Conservation (phyloP, 441 rosid genomes). For the Populus tomentosa region DNA sequence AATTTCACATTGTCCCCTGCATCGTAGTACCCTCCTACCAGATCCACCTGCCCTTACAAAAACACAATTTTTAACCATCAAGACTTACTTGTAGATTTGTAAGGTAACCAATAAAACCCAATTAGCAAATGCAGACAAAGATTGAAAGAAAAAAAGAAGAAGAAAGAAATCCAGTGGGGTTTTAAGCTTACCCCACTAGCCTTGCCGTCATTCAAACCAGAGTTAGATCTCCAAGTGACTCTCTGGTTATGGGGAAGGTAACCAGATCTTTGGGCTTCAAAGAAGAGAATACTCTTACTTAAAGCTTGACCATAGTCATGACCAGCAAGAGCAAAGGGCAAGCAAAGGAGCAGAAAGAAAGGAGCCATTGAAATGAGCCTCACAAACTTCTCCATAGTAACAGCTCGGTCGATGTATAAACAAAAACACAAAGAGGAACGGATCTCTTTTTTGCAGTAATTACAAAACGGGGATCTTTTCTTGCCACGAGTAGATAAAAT, state of each 20-base stretch:
- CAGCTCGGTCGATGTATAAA: neutral
- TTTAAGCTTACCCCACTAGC: constrained; percentile 69
- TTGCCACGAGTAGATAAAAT: too few relatives aligned
- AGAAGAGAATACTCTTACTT: constrained; percentile 86
- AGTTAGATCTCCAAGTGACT: constrained; percentile 85
- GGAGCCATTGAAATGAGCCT: constrained; percentile 32
- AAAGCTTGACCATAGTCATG: constrained; percentile 92
- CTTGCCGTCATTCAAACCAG: constrained; percentile 90
- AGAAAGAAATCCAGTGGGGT: neutral
- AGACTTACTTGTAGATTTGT: neutral
- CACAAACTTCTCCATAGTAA: constrained; percentile 27
- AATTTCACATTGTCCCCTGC: constrained; percentile 97
- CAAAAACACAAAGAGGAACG: neutral
- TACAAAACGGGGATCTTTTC: too few relatives aligned
- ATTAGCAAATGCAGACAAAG: neutral
- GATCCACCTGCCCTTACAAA: constrained; percentile 53
- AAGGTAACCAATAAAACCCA: neutral
- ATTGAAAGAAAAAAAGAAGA: neutral
- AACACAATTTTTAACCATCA: neutral
- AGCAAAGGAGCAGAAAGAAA: constrained; percentile 45
- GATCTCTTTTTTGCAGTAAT: too few relatives aligned
- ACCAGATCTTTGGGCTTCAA: constrained; percentile 98
- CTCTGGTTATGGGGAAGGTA: constrained; percentile 79
- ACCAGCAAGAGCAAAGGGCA: constrained; percentile 60
- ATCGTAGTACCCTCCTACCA: constrained; percentile 88